A percentile compares a stretch with the other conserved stretches of the same genome.
Conservation (phyloP, 2,329 filamentous ascomycete genomes). For the Xylariaceae sp. region DNA sequence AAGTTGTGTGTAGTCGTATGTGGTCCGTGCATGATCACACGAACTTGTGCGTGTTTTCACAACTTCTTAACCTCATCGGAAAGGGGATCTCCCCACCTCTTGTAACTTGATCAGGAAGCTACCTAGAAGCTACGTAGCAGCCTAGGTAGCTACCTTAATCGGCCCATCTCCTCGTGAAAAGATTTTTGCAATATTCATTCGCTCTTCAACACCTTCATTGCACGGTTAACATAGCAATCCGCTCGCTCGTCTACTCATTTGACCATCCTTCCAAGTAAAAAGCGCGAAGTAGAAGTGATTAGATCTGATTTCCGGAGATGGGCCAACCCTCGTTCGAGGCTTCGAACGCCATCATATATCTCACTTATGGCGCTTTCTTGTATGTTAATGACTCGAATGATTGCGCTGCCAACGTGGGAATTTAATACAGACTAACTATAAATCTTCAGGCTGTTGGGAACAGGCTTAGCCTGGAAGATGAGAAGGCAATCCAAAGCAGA, state of each 20-base stretch:
- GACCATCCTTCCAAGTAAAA: too few species aligned
- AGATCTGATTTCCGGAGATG: constrained; percentile 51
- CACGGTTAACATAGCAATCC: too few species aligned
- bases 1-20: neutral
- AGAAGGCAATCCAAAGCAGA: constrained; percentile 68
- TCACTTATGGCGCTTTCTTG: constrained; percentile 79
- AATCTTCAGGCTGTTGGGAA: constrained; percentile 62
- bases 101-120: constrained; percentile 8
- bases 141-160: constrained; percentile 5
- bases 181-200: neutral
- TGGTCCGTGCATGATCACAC: neutral
- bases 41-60: neutral
- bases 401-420: neutral
- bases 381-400: constrained; percentile 44
- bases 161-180: neutral
- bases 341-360: constrained; percentile 82
- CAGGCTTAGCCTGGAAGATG: constrained; percentile 59
- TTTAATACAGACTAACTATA: neutral
- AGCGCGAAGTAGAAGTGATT: neutral
- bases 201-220: too few species aligned
- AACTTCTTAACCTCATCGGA: neutral
- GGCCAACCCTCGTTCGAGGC: constrained; percentile 73
- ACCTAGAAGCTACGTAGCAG: too few species aligned
- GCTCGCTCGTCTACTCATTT: too few species aligned
- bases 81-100: neutral